Evolutionary conservation across 208 protist genomes (phyloP).

Genomic region (Angomonas desouzai): DNA sequence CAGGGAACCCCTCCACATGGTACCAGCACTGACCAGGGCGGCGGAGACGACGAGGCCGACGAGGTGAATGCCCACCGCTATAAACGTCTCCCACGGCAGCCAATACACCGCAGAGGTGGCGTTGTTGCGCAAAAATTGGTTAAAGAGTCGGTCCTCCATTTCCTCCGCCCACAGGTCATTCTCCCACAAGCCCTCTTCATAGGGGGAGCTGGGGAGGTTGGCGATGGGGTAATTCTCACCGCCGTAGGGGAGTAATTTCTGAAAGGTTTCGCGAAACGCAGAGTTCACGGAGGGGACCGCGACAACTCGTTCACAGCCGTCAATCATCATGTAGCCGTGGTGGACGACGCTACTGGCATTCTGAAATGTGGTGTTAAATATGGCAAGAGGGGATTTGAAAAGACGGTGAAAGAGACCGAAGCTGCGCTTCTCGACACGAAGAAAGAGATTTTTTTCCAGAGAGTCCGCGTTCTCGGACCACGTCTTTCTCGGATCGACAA

Average conservation of each 20-base stretch:
- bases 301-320: neutral
- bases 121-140: neutral
- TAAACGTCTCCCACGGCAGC: slow-evolving; percentile 27
- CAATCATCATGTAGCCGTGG: neutral
- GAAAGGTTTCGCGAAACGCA: neutral
- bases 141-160: neutral
- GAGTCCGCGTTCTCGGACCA: slow-evolving; percentile 1
- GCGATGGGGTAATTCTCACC: neutral
- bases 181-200: neutral
- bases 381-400: neutral
- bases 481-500: neutral
- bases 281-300: slow-evolving; percentile 1
- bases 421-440: neutral
- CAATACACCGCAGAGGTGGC: neutral
- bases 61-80: slow-evolving; percentile 33
- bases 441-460: neutral
- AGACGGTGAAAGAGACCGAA: neutral
- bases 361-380: neutral
- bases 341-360: neutral
- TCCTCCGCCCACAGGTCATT: neutral
- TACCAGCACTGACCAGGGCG: slow-evolving; percentile 41
- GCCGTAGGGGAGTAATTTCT: neutral
- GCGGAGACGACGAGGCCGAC: slow-evolving; percentile 38
- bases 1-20: slow-evolving; percentile 37
- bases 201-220: neutral